phyloP scores from a whole-genome alignment of 192 early-diverging fungal species.

The Podila epigama region DNA sequence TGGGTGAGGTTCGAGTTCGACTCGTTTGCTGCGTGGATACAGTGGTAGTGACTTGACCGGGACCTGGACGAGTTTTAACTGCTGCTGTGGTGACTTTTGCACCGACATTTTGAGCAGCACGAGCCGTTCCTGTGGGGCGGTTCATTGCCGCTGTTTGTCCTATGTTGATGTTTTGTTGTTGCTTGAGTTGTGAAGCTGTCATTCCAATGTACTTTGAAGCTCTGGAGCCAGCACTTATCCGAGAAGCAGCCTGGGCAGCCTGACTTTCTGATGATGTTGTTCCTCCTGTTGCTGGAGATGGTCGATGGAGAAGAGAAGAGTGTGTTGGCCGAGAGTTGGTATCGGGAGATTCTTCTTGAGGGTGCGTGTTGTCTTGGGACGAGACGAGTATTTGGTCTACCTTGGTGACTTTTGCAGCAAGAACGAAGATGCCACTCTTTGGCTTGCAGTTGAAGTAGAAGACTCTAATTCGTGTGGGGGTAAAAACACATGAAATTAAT shows the following conservation, averaged over 20 bases:
- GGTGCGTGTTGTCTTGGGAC: too few relatives aligned
- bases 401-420: conserved; percentile 65
- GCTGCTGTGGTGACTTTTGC: not conserved
- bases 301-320: conserved; percentile 9
- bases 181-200: conserved; percentile 60
- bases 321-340: too few relatives aligned
- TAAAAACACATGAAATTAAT: conserved; percentile 1
- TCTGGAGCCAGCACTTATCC: conserved; percentile 61
- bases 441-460: conserved; percentile 76
- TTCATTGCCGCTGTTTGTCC: not conserved
- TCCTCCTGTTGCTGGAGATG: conserved; percentile 4
- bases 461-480: conserved; percentile 48
- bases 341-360: too few relatives aligned
- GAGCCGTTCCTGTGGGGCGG: not conserved
- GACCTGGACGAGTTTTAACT: not conserved
- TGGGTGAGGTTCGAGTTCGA: conserved; percentile 27
- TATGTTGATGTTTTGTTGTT: conserved; percentile 19
- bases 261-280: conserved; percentile 17
- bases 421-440: conserved; percentile 75
- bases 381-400: too few relatives aligned
- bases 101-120: too few relatives aligned
- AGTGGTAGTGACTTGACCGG: not conserved
- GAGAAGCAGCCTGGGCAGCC: conserved; percentile 52
- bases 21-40: conserved; percentile 8
- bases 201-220: conserved; percentile 65